phyloP scores from a whole-genome alignment of 768 basidiomycete genomes.

The Lactarius hatsudake region DNA sequence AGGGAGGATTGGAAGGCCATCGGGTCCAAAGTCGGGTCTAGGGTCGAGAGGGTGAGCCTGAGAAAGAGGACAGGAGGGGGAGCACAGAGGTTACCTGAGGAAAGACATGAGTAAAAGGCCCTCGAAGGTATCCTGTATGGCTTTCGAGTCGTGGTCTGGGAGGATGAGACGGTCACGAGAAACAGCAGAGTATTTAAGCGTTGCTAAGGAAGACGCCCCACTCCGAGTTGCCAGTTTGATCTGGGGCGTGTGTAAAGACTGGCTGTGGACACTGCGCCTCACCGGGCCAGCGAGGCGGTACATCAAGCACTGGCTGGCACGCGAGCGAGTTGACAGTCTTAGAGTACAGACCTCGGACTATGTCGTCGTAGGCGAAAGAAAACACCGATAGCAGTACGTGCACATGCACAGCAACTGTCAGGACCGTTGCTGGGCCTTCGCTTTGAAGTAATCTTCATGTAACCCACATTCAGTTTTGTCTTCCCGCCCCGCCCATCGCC shows the following conservation, averaged over 20 bases:
- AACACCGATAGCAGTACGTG: background rate
- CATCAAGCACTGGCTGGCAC: background rate
- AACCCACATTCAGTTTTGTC: slow-evolving; percentile 94
- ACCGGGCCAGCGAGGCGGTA: slow-evolving; percentile 16
- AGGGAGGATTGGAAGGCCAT: slow-evolving; percentile 56
- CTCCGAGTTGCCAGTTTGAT: background rate
- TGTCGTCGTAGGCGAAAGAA: background rate
- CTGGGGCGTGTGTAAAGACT: background rate
- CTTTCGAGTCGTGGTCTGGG: slow-evolving; percentile 2
- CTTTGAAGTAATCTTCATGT: slow-evolving; percentile 84
- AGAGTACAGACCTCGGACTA: background rate
- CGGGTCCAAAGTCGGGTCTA: slow-evolving; percentile 37
- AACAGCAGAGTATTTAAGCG: slow-evolving; percentile 17
- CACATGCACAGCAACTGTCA: background rate
- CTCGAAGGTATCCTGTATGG: slow-evolving; percentile 19
- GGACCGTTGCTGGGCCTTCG: slow-evolving; percentile 42
- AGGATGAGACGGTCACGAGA: background rate
- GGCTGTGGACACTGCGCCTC: slow-evolving; percentile 3
- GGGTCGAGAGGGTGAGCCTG: background rate
- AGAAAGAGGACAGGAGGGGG: background rate
- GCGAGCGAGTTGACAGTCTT: background rate
- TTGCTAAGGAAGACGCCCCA: background rate
- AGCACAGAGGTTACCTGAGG: slow-evolving; percentile 17
- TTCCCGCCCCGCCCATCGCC: slow-evolving; percentile 84
- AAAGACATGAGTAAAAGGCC: slow-evolving; percentile 18